Conservation (phyloP, 2,329 filamentous ascomycete species). For the Fusarium brevicatenulatum region DNA sequence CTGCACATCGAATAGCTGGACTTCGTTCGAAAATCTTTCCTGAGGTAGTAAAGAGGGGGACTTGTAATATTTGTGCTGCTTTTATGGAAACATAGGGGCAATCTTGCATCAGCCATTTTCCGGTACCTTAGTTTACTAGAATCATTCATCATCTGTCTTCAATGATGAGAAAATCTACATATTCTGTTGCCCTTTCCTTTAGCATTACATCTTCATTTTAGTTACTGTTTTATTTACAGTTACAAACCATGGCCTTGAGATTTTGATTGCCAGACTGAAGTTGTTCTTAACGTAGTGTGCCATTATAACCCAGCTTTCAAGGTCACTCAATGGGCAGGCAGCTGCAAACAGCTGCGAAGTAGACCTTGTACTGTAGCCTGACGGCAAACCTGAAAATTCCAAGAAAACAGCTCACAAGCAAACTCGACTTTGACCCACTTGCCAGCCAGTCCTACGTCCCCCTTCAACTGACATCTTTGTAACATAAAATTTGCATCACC, state of each 20-base stretch:
- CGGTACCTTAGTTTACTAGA: too few relatives aligned
- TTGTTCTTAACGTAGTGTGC: not conserved
- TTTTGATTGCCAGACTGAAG: too few relatives aligned
- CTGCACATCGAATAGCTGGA: not conserved
- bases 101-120: not conserved
- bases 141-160: too few relatives aligned
- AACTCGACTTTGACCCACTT: not conserved
- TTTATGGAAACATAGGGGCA: not conserved
- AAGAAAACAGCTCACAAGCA: not conserved
- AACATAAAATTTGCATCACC: not conserved
- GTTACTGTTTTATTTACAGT: rapidly evolving
- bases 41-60: not conserved
- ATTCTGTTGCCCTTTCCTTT: rapidly evolving
- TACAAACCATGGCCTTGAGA: rapidly evolving
- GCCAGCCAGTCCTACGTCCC: not conserved
- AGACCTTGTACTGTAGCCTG: too few relatives aligned
- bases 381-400: not conserved
- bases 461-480: not conserved
- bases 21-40: rapidly evolving
- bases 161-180: not conserved
- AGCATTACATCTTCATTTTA: rapidly evolving
- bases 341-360: not conserved
- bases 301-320: too few relatives aligned
- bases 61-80: not conserved
- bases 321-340: not conserved